Percentiles rank a stretch among this genome's conserved stretches.
Conservation (phyloP, 2,329 filamentous ascomycete genomes). For the Cordyceps militaris region DNA sequence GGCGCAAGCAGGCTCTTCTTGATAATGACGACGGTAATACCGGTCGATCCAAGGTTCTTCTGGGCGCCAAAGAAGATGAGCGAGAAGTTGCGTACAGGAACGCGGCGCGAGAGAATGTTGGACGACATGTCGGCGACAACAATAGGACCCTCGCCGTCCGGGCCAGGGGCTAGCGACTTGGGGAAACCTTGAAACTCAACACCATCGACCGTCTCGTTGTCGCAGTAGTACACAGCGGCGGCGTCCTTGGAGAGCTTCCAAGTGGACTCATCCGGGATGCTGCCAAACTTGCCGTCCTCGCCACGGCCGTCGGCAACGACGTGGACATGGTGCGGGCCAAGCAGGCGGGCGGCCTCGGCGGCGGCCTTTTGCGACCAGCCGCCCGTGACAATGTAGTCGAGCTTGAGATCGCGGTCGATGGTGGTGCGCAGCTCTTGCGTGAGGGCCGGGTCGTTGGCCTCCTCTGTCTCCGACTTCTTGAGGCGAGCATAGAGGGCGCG, state of each 20-base stretch:
- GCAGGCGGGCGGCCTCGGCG: slow-evolving; percentile 70
- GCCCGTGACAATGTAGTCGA: slow-evolving; percentile 89
- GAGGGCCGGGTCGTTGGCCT: slow-evolving; percentile 41
- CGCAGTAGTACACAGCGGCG: slow-evolving; percentile 80
- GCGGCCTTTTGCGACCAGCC: slow-evolving; percentile 83
- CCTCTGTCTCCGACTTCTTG: slow-evolving; percentile 40
- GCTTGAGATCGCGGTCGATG: slow-evolving; percentile 62
- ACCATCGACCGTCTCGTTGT: slow-evolving; percentile 91
- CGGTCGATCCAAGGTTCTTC: slow-evolving; percentile 85
- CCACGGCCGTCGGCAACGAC: slow-evolving; percentile 62
- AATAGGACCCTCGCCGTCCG: slow-evolving; percentile 59
- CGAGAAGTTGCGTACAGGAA: slow-evolving; percentile 73
- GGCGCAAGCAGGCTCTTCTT: slow-evolving; percentile 74
- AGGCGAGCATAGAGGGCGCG: slow-evolving; percentile 51
- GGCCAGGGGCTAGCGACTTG: slow-evolving; percentile 47
- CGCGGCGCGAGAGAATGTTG: slow-evolving; percentile 77
- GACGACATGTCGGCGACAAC: slow-evolving; percentile 91
- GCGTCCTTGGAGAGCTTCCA: slow-evolving; percentile 67
- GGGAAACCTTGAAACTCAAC: slow-evolving; percentile 82
- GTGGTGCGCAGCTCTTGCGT: slow-evolving; percentile 54
- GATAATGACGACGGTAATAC: slow-evolving; percentile 79
- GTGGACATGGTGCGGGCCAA: slow-evolving; percentile 76
- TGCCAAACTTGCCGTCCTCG: slow-evolving; percentile 71
- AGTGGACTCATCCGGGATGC: slow-evolving; percentile 66
- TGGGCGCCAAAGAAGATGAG: slow-evolving; percentile 89